Evolutionary conservation across 495 filamentous ascomycete species (phyloP).

Genomic region (Aspergillus steynii): DNA sequence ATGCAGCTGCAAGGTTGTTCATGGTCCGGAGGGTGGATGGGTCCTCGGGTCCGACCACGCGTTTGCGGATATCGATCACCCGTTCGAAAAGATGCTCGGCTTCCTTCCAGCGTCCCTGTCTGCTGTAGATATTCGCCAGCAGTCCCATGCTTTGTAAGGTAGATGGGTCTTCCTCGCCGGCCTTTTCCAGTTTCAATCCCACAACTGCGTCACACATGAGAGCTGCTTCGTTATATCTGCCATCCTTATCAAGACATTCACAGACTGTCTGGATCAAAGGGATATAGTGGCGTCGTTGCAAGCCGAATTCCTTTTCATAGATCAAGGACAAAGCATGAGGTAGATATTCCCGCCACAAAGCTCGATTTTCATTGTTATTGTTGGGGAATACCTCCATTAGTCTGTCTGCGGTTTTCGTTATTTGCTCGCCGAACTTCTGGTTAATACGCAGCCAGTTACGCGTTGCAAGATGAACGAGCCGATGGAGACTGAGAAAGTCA

Average conservation of each 20-base stretch:
- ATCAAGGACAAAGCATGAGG: slow-evolving; percentile 10
- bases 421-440: background rate
- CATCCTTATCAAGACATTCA: slow-evolving; percentile 8
- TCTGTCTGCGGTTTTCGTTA: background rate
- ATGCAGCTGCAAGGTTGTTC: slow-evolving; percentile 35
- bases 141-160: slow-evolving; percentile 24
- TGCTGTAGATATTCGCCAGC: slow-evolving; percentile 26
- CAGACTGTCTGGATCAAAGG: slow-evolving; percentile 5
- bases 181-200: background rate
- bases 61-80: slow-evolving; percentile 27
- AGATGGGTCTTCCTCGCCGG: slow-evolving; percentile 13
- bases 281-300: background rate
- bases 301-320: background rate
- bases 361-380: slow-evolving; percentile 9
- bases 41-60: slow-evolving; percentile 34
- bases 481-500: slow-evolving; percentile 16
- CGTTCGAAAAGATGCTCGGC: slow-evolving; percentile 33
- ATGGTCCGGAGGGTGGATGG: slow-evolving; percentile 36
- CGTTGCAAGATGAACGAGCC: slow-evolving; percentile 23
- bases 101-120: slow-evolving; percentile 38
- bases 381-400: slow-evolving; percentile 10
- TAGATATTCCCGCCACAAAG: slow-evolving; percentile 11
- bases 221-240: slow-evolving; percentile 16
- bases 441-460: slow-evolving; percentile 21
- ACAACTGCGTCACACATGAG: slow-evolving; percentile 7